phyloP scores from a whole-genome alignment of 2,329 filamentous ascomycete genomes.

The Aspergillus fructus region DNA sequence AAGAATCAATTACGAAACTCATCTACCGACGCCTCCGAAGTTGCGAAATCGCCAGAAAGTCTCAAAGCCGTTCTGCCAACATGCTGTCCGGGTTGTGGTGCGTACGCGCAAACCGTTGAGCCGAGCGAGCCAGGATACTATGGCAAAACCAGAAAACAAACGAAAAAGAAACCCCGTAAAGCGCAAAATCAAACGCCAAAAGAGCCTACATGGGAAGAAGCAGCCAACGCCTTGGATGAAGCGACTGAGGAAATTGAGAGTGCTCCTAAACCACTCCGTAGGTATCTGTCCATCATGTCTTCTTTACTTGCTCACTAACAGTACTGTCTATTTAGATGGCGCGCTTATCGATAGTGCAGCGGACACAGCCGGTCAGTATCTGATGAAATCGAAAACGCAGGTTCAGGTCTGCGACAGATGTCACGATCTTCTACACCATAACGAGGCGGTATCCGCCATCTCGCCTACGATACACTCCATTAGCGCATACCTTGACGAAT shows the following conservation, averaged over 20 bases:
- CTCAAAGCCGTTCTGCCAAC: constrained; percentile 43
- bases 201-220: constrained; percentile 11
- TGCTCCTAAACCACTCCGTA: constrained; percentile 14
- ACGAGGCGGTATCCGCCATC: constrained; percentile 67
- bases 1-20: constrained; percentile 19
- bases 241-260: constrained; percentile 7
- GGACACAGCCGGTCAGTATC: constrained; percentile 19
- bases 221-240: constrained; percentile 11
- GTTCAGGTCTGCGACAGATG: constrained; percentile 75
- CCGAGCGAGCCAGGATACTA: constrained; percentile 60
- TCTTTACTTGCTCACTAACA: constrained; percentile 1
- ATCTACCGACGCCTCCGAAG: constrained; percentile 16
- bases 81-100: constrained; percentile 64
- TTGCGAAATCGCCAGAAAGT: constrained; percentile 13
- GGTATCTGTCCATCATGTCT: background rate
- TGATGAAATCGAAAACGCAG: constrained; percentile 20
- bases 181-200: constrained; percentile 15
- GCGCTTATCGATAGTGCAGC: constrained; percentile 23
- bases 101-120: constrained; percentile 57
- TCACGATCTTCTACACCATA: constrained; percentile 76
- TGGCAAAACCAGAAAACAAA: constrained; percentile 48
- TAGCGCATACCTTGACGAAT: constrained; percentile 80
- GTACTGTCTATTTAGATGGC: constrained; percentile 13
- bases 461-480: constrained; percentile 82
- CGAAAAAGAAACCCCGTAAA: constrained; percentile 38